phyloP scores from a whole-genome alignment of 176 grass and related monocot genomes.

The Phoenix roebelenii region DNA sequence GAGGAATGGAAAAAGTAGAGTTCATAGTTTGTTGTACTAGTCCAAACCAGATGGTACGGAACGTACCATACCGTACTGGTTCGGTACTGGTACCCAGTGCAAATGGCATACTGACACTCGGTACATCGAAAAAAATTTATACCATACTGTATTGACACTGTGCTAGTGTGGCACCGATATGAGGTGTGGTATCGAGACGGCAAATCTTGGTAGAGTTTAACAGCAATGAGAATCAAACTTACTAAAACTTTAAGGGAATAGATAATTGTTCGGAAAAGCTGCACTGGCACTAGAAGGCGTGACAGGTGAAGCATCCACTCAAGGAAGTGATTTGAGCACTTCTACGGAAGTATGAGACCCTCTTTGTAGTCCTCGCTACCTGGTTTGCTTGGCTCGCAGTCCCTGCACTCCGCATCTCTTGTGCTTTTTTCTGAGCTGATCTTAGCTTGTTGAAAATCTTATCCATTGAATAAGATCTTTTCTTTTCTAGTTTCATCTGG shows the following conservation, averaged over 20 bases:
- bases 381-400: conserved; percentile 38
- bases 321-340: conserved; percentile 34
- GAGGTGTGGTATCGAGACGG: too few relatives aligned
- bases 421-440: conserved; percentile 78
- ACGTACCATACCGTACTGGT: too few relatives aligned
- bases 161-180: too few relatives aligned
- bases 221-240: background rate
- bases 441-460: conserved; percentile 77
- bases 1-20: too few relatives aligned
- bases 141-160: too few relatives aligned
- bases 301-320: conserved; percentile 72
- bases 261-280: background rate
- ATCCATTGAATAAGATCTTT: conserved; percentile 83
- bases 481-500: conserved; percentile 98
- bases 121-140: too few relatives aligned
- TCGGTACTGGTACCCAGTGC: too few relatives aligned
- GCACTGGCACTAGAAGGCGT: conserved; percentile 35
- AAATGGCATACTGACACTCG: too few relatives aligned
- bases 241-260: background rate
- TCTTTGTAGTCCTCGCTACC: conserved; percentile 26
- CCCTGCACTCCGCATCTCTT: conserved; percentile 61
- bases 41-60: too few relatives aligned
- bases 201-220: too few relatives aligned
- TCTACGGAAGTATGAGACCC: conserved; percentile 21
- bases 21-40: too few relatives aligned